These are phyloP conservation scores for Conidiobolus coronatus DNA, from an alignment of 371 early-diverging fungal species.

Conservation along the genomic window DNA sequence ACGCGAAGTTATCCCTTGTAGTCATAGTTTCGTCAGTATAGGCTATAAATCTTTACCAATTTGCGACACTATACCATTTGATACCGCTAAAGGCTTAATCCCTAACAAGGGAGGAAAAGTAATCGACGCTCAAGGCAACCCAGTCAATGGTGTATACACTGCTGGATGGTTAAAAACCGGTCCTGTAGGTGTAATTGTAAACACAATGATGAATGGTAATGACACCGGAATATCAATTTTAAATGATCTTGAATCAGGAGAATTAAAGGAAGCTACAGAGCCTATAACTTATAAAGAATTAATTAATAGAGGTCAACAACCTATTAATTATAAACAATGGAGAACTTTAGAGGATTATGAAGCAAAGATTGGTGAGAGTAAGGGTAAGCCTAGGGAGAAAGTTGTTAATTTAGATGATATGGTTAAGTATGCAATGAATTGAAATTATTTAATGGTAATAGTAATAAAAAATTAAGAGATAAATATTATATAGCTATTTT, in stretches of 20 bases:
- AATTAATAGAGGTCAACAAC: constrained; percentile 10
- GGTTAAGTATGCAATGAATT: too few relatives aligned
- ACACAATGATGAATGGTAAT: constrained; percentile 82
- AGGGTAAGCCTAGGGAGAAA: constrained; percentile 71
- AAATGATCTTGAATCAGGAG: constrained; percentile 8
- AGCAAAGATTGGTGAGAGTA: constrained; percentile 23
- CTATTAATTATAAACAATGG: constrained; percentile 55
- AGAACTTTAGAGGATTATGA: constrained; percentile 58
- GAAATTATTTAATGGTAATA: too few relatives aligned
- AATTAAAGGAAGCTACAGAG: constrained; percentile 8
- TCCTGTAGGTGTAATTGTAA: constrained; percentile 80
- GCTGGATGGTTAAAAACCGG: constrained; percentile 92
- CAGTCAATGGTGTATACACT: constrained; percentile 57
- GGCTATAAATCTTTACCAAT: constrained; percentile 63
- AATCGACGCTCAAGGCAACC: constrained; percentile 19
- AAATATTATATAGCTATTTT: too few relatives aligned
- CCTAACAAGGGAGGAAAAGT: constrained; percentile 63
- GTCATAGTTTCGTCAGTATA: constrained; percentile 55
- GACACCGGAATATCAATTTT: constrained; percentile 60
- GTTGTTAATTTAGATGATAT: constrained; percentile 35
- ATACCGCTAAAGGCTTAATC: constrained; percentile 30
- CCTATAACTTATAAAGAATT: constrained; percentile 7
- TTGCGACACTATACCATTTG: constrained; percentile 58
- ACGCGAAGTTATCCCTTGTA: constrained; percentile 23
- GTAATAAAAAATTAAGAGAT: too few relatives aligned